phyloP scores from a whole-genome alignment of 257 asterid genomes.

The Paraleonurus japonicus region DNA sequence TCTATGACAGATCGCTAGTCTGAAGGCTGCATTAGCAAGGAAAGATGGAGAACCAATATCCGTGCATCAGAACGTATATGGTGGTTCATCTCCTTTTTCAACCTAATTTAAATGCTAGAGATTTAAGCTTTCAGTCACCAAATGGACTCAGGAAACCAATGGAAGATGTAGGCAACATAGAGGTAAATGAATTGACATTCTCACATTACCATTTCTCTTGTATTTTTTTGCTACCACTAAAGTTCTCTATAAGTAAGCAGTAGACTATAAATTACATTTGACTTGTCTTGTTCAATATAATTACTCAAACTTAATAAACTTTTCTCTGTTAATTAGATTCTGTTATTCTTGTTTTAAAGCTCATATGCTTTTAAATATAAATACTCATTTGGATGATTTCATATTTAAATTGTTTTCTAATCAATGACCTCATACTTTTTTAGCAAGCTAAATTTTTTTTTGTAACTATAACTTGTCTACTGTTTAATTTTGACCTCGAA shows the following conservation, averaged over 20 bases:
- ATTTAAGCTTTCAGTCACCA: conserved; percentile 34
- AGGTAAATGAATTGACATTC: conserved; percentile 41
- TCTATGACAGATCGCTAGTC: conserved; percentile 46
- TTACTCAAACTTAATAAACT: neutral
- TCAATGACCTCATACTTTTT: neutral
- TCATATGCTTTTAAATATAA: too few relatives aligned
- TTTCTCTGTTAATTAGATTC: neutral
- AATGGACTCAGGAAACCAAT: conserved; percentile 58
- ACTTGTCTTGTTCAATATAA: neutral
- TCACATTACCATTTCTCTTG: neutral
- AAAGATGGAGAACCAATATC: conserved; percentile 52
- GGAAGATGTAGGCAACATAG: conserved; percentile 65
- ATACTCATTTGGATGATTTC: neutral
- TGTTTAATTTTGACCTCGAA: too few relatives aligned
- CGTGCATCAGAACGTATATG: conserved; percentile 36
- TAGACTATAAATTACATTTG: neutral
- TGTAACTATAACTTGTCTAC: too few relatives aligned
- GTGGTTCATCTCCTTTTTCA: conserved; percentile 40
- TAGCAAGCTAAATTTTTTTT: too few relatives aligned
- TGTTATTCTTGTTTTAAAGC: neutral
- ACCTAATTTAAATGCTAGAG: conserved; percentile 41
- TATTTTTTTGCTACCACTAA: neutral
- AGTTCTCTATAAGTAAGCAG: neutral
- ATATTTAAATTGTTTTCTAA: neutral
- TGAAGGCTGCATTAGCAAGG: conserved; percentile 71